phyloP scores from a whole-genome alignment of 805 yeast genomes.

The Spathaspora passalidarum region DNA sequence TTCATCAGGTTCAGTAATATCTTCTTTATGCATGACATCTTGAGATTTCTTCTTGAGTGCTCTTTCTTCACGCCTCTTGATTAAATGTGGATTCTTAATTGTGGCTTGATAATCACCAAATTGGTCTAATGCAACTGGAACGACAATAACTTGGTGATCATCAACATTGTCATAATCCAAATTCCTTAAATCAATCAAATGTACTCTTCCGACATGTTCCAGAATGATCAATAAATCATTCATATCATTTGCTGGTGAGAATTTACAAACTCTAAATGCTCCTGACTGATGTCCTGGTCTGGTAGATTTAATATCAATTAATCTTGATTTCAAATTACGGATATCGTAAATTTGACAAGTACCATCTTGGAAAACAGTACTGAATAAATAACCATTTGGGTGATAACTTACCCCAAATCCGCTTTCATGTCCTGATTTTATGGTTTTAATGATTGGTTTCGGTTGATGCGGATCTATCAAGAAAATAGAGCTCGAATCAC shows the following conservation, averaged over 20 bases:
- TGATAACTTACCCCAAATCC: conserved; percentile 84
- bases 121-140: conserved; percentile 52
- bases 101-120: conserved; percentile 24
- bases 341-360: conserved; percentile 72
- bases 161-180: conserved; percentile 33
- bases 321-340: conserved; percentile 53
- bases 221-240: conserved; percentile 75
- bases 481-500: conserved; percentile 70
- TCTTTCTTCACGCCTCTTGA: neutral
- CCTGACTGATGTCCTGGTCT: conserved; percentile 54
- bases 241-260: conserved; percentile 50
- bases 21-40: neutral
- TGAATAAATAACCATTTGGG: conserved; percentile 69
- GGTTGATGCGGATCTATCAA: conserved; percentile 45
- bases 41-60: neutral
- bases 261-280: conserved; percentile 60
- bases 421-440: conserved; percentile 63
- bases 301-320: conserved; percentile 58
- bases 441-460: conserved; percentile 30
- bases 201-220: conserved; percentile 87
- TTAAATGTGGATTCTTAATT: neutral
- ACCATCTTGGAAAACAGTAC: conserved; percentile 87
- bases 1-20: neutral
- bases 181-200: conserved; percentile 75
- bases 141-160: conserved; percentile 72